Conservation (phyloP, 106 monocot genomes). For the Dendrobium huoshanense region DNA sequence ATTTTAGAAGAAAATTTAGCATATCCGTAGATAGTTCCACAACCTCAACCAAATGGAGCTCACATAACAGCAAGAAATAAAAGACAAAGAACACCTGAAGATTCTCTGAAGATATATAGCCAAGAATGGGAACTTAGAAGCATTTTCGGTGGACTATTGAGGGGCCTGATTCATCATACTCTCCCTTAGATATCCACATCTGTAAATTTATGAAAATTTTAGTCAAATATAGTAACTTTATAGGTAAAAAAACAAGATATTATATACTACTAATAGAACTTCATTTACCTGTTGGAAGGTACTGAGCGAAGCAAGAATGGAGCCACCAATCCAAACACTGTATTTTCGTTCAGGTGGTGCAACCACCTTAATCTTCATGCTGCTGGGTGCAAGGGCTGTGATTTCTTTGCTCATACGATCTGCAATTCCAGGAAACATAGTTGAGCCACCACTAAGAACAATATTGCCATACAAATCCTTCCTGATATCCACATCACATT, state of each 20-base stretch:
- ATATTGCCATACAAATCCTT: too few relatives aligned
- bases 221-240: neutral
- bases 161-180: constrained; percentile 24
- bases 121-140: constrained; percentile 12
- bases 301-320: constrained; percentile 14
- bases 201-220: neutral
- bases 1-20: too few relatives aligned
- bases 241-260: neutral
- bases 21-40: too few relatives aligned
- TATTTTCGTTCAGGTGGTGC: too few relatives aligned
- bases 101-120: neutral
- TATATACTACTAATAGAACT: neutral
- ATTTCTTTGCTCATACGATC: too few relatives aligned
- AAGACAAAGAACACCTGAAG: neutral
- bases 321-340: neutral
- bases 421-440: too few relatives aligned
- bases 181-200: constrained; percentile 31
- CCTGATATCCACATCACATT: too few relatives aligned
- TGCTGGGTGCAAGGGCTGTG: too few relatives aligned
- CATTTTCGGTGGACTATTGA: constrained; percentile 25
- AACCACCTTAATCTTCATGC: too few relatives aligned
- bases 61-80: too few relatives aligned
- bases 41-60: too few relatives aligned
- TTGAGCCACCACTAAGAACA: too few relatives aligned
- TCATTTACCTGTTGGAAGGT: constrained; percentile 17